These are phyloP conservation scores for Aphanomyces invadans DNA, from an alignment of 352 stramenopile genomes.

Conservation along the genomic window DNA sequence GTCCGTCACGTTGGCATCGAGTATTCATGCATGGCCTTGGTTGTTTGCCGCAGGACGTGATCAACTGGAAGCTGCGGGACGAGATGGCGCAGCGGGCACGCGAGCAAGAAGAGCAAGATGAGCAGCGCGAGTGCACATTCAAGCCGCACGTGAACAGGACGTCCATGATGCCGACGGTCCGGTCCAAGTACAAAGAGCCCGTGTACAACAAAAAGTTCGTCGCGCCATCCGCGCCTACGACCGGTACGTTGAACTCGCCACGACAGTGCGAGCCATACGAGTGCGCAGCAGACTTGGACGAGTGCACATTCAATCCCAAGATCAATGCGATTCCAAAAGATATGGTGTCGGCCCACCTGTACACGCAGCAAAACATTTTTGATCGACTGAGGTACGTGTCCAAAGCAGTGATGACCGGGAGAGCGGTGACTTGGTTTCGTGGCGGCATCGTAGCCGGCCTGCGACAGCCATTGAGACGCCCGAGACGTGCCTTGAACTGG, in stretches of 20 bases:
- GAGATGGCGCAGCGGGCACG: conserved; percentile 54
- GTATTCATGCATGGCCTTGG: neutral
- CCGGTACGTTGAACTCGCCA: conserved; percentile 16
- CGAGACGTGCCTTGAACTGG: neutral
- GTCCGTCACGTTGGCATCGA: neutral
- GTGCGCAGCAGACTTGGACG: conserved; percentile 41
- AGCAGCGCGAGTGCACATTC: conserved; percentile 71
- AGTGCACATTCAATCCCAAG: conserved; percentile 75
- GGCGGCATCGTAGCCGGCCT: neutral
- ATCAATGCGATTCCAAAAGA: conserved; percentile 63
- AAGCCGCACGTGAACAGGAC: conserved; percentile 50
- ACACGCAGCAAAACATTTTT: conserved; percentile 81
- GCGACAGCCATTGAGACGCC: neutral
- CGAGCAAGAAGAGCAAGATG: conserved; percentile 59
- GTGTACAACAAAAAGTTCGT: conserved; percentile 14
- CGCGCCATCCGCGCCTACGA: neutral
- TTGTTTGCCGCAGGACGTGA: conserved; percentile 38
- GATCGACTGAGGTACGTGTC: conserved; percentile 46
- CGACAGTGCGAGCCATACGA: conserved; percentile 28
- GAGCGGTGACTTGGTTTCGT: neutral
- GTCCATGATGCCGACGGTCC: conserved; percentile 38
- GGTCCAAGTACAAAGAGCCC: conserved; percentile 67
- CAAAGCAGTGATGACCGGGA: neutral
- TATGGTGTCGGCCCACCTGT: conserved; percentile 78
- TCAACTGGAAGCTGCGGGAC: conserved; percentile 65